These are phyloP conservation scores for Boletellus sp. DNA, from an alignment of 1,284 basidiomycete species.

Conservation along the genomic window DNA sequence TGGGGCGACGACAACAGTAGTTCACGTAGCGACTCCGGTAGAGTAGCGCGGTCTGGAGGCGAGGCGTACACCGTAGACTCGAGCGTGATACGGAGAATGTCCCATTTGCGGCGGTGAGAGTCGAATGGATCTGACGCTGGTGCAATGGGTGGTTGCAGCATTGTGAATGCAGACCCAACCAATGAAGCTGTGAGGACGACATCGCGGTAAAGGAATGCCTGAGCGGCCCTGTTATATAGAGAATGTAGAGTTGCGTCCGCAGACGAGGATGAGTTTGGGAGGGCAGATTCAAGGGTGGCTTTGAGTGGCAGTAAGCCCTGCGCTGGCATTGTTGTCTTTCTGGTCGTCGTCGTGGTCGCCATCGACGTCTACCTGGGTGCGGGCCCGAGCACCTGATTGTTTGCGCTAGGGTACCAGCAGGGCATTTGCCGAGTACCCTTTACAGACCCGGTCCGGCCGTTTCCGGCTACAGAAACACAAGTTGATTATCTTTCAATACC, in stretches of 20 bases:
- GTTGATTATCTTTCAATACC: no score
- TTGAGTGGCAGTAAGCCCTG: slow-evolving; percentile 33
- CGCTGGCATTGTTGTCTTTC: slow-evolving; percentile 17
- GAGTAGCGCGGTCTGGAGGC: slow-evolving; percentile 41
- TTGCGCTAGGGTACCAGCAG: background rate
- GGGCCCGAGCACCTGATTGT: slow-evolving; percentile 25
- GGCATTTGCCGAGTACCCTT: background rate
- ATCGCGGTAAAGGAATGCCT: slow-evolving; percentile 72
- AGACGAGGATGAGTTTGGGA: slow-evolving; percentile 6
- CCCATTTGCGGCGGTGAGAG: slow-evolving; percentile 72
- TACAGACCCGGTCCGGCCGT: background rate
- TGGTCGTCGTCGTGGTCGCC: slow-evolving; percentile 22
- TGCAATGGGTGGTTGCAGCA: slow-evolving; percentile 49
- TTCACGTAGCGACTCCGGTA: slow-evolving; percentile 50
- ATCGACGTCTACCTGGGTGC: slow-evolving; percentile 23
- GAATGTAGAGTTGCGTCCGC: slow-evolving; percentile 55
- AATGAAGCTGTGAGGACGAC: slow-evolving; percentile 60
- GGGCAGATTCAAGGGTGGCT: slow-evolving; percentile 5
- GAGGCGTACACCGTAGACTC: slow-evolving; percentile 69
- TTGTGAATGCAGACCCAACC: slow-evolving; percentile 62
- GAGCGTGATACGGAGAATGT: slow-evolving; percentile 75
- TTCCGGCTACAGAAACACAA: background rate
- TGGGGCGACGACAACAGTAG: slow-evolving; percentile 57
- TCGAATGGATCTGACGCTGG: slow-evolving; percentile 43
- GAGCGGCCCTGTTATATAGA: slow-evolving; percentile 70